Percentiles rank a stretch among this genome's conserved stretches.
Evolutionary conservation across 495 filamentous ascomycete genomes (phyloP).

Genomic region (Neurospora sp.): DNA sequence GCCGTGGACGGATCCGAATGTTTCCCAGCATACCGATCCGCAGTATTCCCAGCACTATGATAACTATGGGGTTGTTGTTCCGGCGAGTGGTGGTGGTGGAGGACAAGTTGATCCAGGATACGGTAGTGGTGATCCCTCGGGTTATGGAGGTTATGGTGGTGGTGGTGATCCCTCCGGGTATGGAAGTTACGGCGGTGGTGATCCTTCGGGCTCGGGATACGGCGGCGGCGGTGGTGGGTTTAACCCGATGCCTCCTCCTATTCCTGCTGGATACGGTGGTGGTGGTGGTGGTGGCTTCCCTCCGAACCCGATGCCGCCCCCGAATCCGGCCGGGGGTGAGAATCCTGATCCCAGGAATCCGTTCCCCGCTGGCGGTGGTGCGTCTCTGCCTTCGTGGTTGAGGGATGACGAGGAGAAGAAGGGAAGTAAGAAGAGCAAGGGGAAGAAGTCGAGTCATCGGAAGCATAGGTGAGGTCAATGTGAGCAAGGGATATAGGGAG

Average conservation of each 20-base stretch:
- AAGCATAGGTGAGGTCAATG: not conserved
- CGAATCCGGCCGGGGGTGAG: not conserved
- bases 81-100: not conserved
- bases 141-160: not conserved
- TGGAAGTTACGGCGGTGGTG: not conserved
- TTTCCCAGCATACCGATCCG: not conserved
- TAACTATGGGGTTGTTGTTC: not conserved
- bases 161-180: not conserved
- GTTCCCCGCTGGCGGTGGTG: no score
- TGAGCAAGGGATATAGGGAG: not conserved
- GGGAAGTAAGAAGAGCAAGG: not conserved
- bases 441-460: not conserved
- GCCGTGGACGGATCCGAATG: not conserved
- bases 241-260: not conserved
- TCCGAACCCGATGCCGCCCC: not conserved
- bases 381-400: not conserved
- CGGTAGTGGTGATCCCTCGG: not conserved
- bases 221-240: not conserved
- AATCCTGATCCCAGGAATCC: no score
- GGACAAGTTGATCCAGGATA: not conserved
- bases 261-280: not conserved
- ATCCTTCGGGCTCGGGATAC: not conserved
- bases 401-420: not conserved
- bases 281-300: not conserved
- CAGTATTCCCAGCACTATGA: not conserved